Evolutionary conservation across 768 basidiomycete species (phyloP), one percentile per base, ranked within the genome.

Genomic region (Cyclocybe cylindracea): DNA sequence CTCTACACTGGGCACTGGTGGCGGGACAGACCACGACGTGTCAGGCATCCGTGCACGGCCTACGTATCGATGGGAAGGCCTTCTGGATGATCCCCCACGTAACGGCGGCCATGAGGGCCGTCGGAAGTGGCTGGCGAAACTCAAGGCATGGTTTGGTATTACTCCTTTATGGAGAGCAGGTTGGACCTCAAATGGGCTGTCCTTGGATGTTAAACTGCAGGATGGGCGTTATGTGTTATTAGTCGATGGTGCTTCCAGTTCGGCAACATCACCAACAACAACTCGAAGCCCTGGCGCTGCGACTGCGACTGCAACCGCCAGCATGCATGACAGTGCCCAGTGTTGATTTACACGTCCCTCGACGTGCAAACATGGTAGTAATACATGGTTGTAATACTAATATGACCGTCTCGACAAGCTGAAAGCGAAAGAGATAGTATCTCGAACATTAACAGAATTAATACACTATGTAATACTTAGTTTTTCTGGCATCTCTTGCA

Each of bases 1-100:
- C 1, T 85, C 86, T 2, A 82, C 79, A 3, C 64, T 85, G 16
- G 87, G 83, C 4, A 87, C 85, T 1, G 85, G 85, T 1, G 80
- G 75, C n/a, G 86, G 85, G 5, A 90, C 89, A 0, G 85, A 89
- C 60, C 80, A 88, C 55, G 83, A 90, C 60, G 80, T 83, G 53
- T 67, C 73, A 1, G 72, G 71, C 39, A 85, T 90, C 46, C 79
- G 80, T 8, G 69, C 80, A 0, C 79, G 89, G 8, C 83, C 84
- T 1, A 68, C 72, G 11, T 90, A 85, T 65, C 76, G 81, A 33
- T 89, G 87, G 86, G 87, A 89, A 69, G 84, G 80, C 10, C 77
- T 87, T 13, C 69, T 87, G 29, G 76, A 70, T 11, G 86, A 87
- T 63, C 76, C 79, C 11, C 67, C 79, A 7, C 68, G 67, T 11